These are phyloP conservation scores for Fusarium sp. DNA, from an alignment of 2,329 filamentous ascomycete species.

Conservation along the genomic window DNA sequence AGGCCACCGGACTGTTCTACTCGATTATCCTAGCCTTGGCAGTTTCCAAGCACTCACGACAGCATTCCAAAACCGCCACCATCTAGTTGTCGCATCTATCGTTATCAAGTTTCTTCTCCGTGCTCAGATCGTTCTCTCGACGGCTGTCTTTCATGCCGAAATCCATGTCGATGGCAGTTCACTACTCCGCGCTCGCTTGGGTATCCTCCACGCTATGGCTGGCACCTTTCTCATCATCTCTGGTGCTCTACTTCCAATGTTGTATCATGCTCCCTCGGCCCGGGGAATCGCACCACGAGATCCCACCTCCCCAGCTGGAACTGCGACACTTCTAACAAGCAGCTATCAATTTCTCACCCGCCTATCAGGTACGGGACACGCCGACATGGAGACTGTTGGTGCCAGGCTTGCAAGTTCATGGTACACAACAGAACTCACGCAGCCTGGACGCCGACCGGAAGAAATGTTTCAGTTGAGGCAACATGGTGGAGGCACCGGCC, in stretches of 20 bases:
- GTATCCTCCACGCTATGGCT: conserved; percentile 41
- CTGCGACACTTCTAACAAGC: conserved; percentile 40
- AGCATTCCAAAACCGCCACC: conserved; percentile 42
- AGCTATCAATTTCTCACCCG: conserved; percentile 42
- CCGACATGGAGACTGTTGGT: conserved; percentile 38
- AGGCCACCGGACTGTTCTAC: conserved; percentile 43
- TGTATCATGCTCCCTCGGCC: conserved; percentile 43
- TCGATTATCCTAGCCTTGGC: conserved; percentile 43
- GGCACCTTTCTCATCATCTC: conserved; percentile 40
- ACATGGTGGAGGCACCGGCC: conserved; percentile 34
- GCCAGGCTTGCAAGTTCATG: conserved; percentile 44
- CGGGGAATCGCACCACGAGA: conserved; percentile 46
- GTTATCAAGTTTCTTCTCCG: conserved; percentile 40
- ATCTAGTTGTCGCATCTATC: conserved; percentile 43
- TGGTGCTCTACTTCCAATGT: conserved; percentile 39
- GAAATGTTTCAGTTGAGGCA: conserved; percentile 44
- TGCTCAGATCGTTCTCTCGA: conserved; percentile 44
- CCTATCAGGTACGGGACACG: conserved; percentile 41
- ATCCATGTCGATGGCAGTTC: conserved; percentile 34
- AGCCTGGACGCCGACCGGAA: conserved; percentile 36
- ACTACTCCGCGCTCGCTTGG: conserved; percentile 33
- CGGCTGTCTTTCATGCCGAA: conserved; percentile 42
- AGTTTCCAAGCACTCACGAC: conserved; percentile 38
- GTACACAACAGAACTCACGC: conserved; percentile 44
- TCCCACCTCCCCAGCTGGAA: conserved; percentile 45